Percentiles rank a stretch among this genome's conserved stretches.
Conservation (phyloP, 805 yeast species). For the Wickerhamomyces silvicola region DNA sequence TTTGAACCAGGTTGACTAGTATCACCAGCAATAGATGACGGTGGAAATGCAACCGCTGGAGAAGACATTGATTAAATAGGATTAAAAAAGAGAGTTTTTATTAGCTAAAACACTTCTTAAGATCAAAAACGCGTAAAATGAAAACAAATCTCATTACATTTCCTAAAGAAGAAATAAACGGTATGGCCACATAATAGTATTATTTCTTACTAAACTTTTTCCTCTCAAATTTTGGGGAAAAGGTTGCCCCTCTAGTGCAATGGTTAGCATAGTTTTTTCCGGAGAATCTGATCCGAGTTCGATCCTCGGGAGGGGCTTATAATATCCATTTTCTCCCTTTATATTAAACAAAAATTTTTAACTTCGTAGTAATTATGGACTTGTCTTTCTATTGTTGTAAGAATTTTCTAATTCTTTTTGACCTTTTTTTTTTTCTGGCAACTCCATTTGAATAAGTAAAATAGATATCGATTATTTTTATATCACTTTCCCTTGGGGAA, state of each 20-base stretch:
- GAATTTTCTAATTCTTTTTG: background rate
- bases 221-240: background rate
- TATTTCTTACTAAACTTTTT: background rate
- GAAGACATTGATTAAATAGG: slow-evolving; percentile 9
- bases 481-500: too few species aligned
- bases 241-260: slow-evolving; percentile 44
- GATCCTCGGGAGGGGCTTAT: slow-evolving; percentile 46
- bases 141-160: slow-evolving; percentile 11
- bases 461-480: too few species aligned
- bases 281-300: slow-evolving; percentile 51
- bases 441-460: too few species aligned
- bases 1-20: slow-evolving; percentile 6
- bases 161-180: slow-evolving; percentile 6
- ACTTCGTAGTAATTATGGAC: slow-evolving; percentile 1
- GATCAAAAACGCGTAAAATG: slow-evolving; percentile 4
- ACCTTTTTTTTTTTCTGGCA: too few species aligned
- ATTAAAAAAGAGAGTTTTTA: background rate
- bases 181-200: background rate
- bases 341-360: slow-evolving; percentile 5
- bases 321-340: slow-evolving; percentile 3
- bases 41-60: slow-evolving; percentile 15
- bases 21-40: slow-evolving; percentile 16
- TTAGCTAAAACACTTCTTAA: slow-evolving; percentile 2
- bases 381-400: background rate
- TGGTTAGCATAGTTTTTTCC: slow-evolving; percentile 48